Conservation (phyloP, 306 rosid genomes). For the Cicer yamashitae region DNA sequence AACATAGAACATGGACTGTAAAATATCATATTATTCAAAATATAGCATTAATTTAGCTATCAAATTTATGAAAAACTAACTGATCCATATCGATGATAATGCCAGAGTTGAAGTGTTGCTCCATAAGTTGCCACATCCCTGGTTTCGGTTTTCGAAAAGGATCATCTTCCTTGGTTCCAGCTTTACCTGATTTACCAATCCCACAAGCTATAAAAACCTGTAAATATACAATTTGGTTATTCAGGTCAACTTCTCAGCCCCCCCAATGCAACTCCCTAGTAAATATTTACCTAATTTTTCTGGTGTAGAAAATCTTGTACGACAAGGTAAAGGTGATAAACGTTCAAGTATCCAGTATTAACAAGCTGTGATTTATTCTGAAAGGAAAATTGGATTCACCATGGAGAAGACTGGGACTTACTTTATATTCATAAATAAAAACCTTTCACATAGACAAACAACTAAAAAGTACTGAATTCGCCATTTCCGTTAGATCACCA, state of each 20-base stretch:
- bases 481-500: background rate
- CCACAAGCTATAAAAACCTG: conserved; percentile 97
- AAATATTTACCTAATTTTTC: conserved; percentile 6
- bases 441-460: conserved; percentile 4
- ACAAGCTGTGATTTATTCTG: background rate
- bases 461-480: background rate
- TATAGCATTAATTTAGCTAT: conserved; percentile 18
- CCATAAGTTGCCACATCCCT: conserved; percentile 93
- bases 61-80: conserved; percentile 57
- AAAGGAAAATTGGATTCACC: conserved; percentile 25
- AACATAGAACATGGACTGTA: conserved; percentile 36
- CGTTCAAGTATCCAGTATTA: conserved; percentile 11
- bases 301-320: conserved; percentile 3
- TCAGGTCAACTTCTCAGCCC: conserved; percentile 12
- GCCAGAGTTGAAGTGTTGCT: conserved; percentile 82
- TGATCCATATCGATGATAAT: conserved; percentile 76
- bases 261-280: background rate
- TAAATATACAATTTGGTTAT: conserved; percentile 34
- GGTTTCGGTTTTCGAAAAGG: conserved; percentile 85
- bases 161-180: conserved; percentile 58
- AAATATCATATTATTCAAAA: conserved; percentile 23
- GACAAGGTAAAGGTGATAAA: conserved; percentile 7
- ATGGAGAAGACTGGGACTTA: conserved; percentile 18
- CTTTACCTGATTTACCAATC: conserved; percentile 55
- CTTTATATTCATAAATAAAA: background rate